A percentile compares a stretch with the other conserved stretches of the same genome.
phyloP scores from a whole-genome alignment of 2,329 filamentous ascomycete genomes.

The Xylariales sp. region DNA sequence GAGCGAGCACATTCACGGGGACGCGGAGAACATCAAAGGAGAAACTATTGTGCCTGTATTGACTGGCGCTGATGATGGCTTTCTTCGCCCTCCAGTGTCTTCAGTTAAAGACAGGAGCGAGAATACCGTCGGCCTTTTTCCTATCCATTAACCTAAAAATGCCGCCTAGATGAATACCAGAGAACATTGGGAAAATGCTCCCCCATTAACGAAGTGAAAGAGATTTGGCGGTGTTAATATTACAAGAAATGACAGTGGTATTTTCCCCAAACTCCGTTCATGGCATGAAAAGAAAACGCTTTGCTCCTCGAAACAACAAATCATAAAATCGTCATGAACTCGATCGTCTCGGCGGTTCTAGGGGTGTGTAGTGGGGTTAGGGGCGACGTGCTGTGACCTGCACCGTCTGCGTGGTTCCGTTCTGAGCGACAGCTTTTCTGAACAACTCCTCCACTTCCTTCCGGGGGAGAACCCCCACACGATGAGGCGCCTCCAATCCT shows the following conservation, averaged over 20 bases:
- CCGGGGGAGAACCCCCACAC: slow-evolving; percentile 2
- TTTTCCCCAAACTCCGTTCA: slow-evolving; percentile 39
- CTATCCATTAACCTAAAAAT: slow-evolving; percentile 20
- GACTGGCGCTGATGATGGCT: slow-evolving; percentile 20
- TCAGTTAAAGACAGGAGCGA: slow-evolving; percentile 21
- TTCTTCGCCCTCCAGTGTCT: slow-evolving; percentile 17
- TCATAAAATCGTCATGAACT: slow-evolving; percentile 38
- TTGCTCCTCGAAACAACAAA: slow-evolving; percentile 33
- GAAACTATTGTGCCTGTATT: slow-evolving; percentile 28
- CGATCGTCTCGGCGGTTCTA: slow-evolving; percentile 24
- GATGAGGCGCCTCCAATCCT: slow-evolving; percentile 9
- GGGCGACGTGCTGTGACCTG: slow-evolving; percentile 31
- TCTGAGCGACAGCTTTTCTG: slow-evolving; percentile 29
- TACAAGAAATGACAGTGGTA: slow-evolving; percentile 34
- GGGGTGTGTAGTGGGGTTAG: slow-evolving; percentile 4
- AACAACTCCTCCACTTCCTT: slow-evolving; percentile 11
- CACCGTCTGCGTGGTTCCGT: slow-evolving; percentile 19
- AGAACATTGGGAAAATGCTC: slow-evolving; percentile 9
- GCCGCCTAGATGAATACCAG: slow-evolving; percentile 14
- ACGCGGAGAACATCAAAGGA: slow-evolving; percentile 11
- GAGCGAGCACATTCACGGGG: slow-evolving; percentile 12
- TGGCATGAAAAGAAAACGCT: slow-evolving; percentile 25
- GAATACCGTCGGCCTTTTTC: slow-evolving; percentile 24
- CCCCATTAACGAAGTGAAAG: slow-evolving; percentile 22
- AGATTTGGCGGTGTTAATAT: slow-evolving; percentile 26